Evolutionary conservation across 106 monocot species (phyloP).

Genomic region (Acorus calamus): DNA sequence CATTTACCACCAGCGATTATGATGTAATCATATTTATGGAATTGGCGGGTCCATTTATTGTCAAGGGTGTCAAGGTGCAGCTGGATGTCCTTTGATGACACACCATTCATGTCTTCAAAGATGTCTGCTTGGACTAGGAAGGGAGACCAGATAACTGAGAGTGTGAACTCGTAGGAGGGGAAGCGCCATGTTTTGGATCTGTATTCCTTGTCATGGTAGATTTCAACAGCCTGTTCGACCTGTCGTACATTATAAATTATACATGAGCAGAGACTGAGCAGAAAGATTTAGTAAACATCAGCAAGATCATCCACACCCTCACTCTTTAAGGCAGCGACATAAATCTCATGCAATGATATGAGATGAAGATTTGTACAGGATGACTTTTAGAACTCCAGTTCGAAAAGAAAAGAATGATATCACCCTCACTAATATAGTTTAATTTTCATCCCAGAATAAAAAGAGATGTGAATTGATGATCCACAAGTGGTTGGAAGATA

Average conservation of each 20-base stretch:
- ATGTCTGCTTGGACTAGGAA: slow-evolving; percentile 34
- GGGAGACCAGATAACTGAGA: slow-evolving; percentile 46
- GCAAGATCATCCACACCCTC: no score
- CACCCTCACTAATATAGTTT: no score
- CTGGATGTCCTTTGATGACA: slow-evolving; percentile 4
- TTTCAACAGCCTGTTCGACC: slow-evolving; percentile 32
- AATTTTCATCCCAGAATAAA: no score
- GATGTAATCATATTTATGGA: slow-evolving; percentile 30
- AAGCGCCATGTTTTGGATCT: slow-evolving; percentile 30
- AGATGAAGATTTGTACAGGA: no score
- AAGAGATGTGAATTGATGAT: no score
- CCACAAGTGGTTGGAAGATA: no score
- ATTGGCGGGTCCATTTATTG: slow-evolving; percentile 24
- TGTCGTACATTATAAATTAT: slow-evolving; percentile 1
- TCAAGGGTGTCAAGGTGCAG: slow-evolving; percentile 43
- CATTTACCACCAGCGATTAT: slow-evolving; percentile 38
- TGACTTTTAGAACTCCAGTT: no score
- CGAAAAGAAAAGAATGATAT: no score
- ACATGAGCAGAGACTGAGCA: not conserved
- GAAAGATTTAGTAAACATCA: not conserved
- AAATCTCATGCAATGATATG: no score
- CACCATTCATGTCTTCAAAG: slow-evolving; percentile 26
- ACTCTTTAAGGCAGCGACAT: no score
- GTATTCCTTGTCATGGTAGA: slow-evolving; percentile 28
- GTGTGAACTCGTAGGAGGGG: slow-evolving; percentile 38